A percentile compares a stretch with the other conserved stretches of the same genome.
Evolutionary conservation across 208 protist genomes (phyloP).

Genomic region (Wallacemonas collosoma): DNA sequence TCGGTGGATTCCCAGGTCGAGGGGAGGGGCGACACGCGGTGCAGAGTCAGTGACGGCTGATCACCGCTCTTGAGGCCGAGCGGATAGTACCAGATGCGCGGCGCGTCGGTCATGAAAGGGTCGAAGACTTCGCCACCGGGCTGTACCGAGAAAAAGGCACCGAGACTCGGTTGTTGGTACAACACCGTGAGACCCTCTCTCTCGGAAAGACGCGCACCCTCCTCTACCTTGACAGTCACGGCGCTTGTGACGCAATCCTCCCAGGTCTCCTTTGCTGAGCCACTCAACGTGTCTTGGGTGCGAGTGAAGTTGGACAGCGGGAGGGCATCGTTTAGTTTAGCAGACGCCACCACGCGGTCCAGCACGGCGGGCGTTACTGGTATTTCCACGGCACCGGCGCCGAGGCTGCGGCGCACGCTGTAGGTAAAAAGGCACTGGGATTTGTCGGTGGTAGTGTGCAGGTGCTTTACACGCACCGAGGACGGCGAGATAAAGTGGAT

Average conservation of each 20-base stretch:
- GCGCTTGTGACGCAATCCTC: not conserved
- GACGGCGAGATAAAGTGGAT: constrained; percentile 10
- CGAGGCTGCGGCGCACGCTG: not conserved
- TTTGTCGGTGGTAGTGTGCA: not conserved
- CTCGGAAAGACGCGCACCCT: constrained; percentile 8
- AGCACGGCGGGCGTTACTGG: not conserved
- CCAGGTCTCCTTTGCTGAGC: not conserved
- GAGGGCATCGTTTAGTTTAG: not conserved
- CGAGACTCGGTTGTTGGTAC: constrained; percentile 45
- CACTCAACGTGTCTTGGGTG: not conserved
- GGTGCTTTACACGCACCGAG: constrained; percentile 8
- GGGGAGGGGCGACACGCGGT: constrained; percentile 41
- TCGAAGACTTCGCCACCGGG: constrained; percentile 45
- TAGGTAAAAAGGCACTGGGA: constrained; percentile 1
- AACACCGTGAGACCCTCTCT: constrained; percentile 29
- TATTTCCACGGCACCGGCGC: not conserved
- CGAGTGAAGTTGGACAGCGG: not conserved
- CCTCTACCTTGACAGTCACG: constrained; percentile 4
- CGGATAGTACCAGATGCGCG: constrained; percentile 58
- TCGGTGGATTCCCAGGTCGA: constrained; percentile 43
- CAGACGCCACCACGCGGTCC: not conserved
- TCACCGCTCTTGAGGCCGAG: constrained; percentile 25
- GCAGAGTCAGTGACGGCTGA: constrained; percentile 29
- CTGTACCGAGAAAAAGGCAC: constrained; percentile 56
- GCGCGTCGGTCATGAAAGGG: constrained; percentile 43